These are phyloP conservation scores for Ramaria rubella DNA, from an alignment of 768 basidiomycete genomes.

Conservation along the genomic window DNA sequence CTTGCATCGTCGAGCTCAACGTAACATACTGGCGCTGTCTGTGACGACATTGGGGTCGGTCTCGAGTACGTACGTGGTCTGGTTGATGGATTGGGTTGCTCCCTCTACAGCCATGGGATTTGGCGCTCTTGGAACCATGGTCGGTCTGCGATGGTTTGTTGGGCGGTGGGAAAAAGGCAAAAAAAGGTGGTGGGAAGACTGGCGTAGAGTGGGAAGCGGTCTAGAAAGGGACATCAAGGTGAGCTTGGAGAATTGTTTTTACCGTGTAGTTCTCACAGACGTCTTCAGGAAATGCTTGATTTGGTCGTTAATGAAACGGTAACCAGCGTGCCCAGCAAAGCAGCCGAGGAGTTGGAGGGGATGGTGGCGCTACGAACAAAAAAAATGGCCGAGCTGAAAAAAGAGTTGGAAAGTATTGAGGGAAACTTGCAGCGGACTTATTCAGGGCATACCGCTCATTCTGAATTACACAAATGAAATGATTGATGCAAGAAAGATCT, in stretches of 20 bases:
- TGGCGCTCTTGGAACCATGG: slow-evolving; percentile 44
- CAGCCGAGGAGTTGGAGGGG: slow-evolving; percentile 40
- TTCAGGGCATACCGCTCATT: not conserved
- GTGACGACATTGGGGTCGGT: slow-evolving; percentile 43
- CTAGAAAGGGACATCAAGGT: slow-evolving; percentile 62
- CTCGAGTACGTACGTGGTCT: slow-evolving; percentile 55
- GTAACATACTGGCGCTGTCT: slow-evolving; percentile 43
- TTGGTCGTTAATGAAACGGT: slow-evolving; percentile 48
- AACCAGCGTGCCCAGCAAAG: slow-evolving; percentile 42
- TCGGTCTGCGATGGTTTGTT: slow-evolving; percentile 55
- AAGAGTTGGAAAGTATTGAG: slow-evolving; percentile 11
- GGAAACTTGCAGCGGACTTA: not conserved
- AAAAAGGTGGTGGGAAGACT: slow-evolving; percentile 62
- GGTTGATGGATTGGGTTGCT: slow-evolving; percentile 41
- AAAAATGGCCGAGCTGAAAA: slow-evolving; percentile 39
- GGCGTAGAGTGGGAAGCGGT: slow-evolving; percentile 53
- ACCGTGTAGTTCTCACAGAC: slow-evolving; percentile 2
- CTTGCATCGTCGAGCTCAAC: slow-evolving; percentile 61
- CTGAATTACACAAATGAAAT: not conserved
- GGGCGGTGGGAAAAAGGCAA: slow-evolving; percentile 66
- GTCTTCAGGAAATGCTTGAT: slow-evolving; percentile 39
- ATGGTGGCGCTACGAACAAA: slow-evolving; percentile 35
- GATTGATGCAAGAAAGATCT: not conserved
- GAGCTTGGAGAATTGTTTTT: slow-evolving; percentile 16
- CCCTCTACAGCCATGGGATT: slow-evolving; percentile 49